A percentile compares a stretch with the other conserved stretches of the same genome.
These are phyloP conservation scores for Basidiobolus heterosporus DNA, from an alignment of 371 early-diverging fungal species.

Conservation along the genomic window DNA sequence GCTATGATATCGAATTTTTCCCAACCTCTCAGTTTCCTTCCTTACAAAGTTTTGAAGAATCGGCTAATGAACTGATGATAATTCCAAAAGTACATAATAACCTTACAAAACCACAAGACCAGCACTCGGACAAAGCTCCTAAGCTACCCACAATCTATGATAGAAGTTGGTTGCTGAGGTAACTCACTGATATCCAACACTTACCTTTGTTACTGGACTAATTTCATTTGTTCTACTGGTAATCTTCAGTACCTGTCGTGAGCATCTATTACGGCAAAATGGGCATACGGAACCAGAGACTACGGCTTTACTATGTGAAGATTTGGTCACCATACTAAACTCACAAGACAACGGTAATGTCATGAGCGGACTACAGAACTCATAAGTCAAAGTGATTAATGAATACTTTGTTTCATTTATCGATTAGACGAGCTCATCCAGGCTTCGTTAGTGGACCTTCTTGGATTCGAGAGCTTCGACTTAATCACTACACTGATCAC, in stretches of 20 bases:
- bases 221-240: constrained; percentile 1
- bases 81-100: not conserved
- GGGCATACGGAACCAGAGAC: constrained; percentile 9
- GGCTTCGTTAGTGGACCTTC: constrained; percentile 41
- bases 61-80: not conserved
- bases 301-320: constrained; percentile 25
- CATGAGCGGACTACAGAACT: too few relatives aligned
- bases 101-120: not conserved
- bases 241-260: constrained; percentile 15
- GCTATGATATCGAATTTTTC: constrained; percentile 2
- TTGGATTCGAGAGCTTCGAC: constrained; percentile 61
- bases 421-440: constrained; percentile 37
- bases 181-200: constrained; percentile 1
- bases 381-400: too few relatives aligned
- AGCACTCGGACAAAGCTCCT: not conserved
- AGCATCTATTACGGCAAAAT: constrained; percentile 5
- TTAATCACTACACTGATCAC: constrained; percentile 33
- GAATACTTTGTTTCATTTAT: not conserved
- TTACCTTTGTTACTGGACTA: too few relatives aligned
- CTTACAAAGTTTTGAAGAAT: constrained; percentile 1
- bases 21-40: constrained; percentile 3
- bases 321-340: constrained; percentile 31
- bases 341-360: constrained; percentile 19
- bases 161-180: constrained; percentile 27
- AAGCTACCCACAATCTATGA: constrained; percentile 9